phyloP scores from a whole-genome alignment of 2,329 filamentous ascomycete species.

The Drechslera avenae region DNA sequence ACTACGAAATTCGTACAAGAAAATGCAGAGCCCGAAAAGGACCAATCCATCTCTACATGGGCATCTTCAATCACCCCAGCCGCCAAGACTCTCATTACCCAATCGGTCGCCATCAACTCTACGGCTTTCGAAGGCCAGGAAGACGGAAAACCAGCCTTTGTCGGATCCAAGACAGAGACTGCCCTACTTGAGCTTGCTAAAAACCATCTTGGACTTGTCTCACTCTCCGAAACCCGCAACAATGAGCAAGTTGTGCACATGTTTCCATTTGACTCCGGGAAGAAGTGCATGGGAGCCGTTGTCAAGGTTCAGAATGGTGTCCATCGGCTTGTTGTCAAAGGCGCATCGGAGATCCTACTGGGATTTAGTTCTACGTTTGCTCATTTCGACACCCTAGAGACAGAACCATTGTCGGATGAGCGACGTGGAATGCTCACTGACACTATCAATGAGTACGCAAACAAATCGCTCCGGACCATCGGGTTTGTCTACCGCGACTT shows the following conservation, averaged over 20 bases:
- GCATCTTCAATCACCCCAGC: constrained; percentile 53
- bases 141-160: constrained; percentile 55
- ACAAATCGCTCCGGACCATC: constrained; percentile 51
- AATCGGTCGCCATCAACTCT: constrained; percentile 51
- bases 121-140: constrained; percentile 58
- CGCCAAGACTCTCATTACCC: constrained; percentile 32
- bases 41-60: constrained; percentile 48
- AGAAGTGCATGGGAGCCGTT: constrained; percentile 64
- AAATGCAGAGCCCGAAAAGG: constrained; percentile 51
- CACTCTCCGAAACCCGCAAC: constrained; percentile 54
- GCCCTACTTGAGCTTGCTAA: constrained; percentile 59
- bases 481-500: constrained; percentile 50
- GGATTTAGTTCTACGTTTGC: constrained; percentile 46
- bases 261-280: constrained; percentile 61
- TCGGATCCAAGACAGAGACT: constrained; percentile 64
- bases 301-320: constrained; percentile 54
- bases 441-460: constrained; percentile 48
- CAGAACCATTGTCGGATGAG: constrained; percentile 20
- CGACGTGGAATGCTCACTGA: constrained; percentile 27
- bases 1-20: constrained; percentile 56
- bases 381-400: constrained; percentile 23
- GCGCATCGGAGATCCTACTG: constrained; percentile 63
- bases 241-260: constrained; percentile 57
- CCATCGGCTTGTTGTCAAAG: constrained; percentile 61
- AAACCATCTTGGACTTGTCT: constrained; percentile 58